Evolutionary conservation across 1,284 basidiomycete species (phyloP).

Genomic region (Ustilago cynodontis): DNA sequence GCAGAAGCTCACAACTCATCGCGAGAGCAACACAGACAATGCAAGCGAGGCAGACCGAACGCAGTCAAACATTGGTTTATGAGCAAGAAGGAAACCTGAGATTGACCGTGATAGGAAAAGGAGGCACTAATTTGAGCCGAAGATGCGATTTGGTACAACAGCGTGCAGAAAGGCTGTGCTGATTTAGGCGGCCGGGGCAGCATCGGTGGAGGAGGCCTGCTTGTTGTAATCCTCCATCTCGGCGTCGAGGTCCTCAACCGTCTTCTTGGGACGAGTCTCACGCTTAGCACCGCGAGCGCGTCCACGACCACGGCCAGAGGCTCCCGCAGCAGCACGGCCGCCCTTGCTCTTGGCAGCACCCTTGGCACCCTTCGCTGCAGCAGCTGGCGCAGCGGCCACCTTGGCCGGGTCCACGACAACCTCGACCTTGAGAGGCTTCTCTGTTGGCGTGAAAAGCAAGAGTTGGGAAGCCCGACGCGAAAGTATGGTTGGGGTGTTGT

Average conservation of each 20-base stretch:
- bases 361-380: conserved; percentile 42
- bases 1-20: background rate
- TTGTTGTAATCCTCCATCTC: conserved; percentile 74
- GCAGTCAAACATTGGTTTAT: background rate
- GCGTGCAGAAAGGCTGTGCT: background rate
- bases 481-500: background rate
- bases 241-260: conserved; percentile 75
- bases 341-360: conserved; percentile 40
- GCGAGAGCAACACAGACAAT: background rate
- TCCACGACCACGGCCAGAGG: conserved; percentile 72
- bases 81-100: conserved; percentile 3
- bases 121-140: background rate
- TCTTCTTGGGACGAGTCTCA: conserved; percentile 73
- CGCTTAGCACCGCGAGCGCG: conserved; percentile 72
- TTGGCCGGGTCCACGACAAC: conserved; percentile 87
- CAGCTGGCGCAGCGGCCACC: conserved; percentile 70
- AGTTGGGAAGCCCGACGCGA: background rate
- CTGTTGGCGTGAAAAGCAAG: conserved; percentile 19
- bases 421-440: conserved; percentile 98
- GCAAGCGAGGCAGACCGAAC: too few relatives aligned
- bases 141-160: background rate
- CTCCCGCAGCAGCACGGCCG: conserved; percentile 35
- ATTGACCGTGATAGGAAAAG: background rate
- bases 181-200: conserved; percentile 36
- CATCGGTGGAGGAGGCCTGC: conserved; percentile 50